Conservation (phyloP, 2,329 filamentous ascomycete genomes). For the Ceratocystiopsis sp. region DNA sequence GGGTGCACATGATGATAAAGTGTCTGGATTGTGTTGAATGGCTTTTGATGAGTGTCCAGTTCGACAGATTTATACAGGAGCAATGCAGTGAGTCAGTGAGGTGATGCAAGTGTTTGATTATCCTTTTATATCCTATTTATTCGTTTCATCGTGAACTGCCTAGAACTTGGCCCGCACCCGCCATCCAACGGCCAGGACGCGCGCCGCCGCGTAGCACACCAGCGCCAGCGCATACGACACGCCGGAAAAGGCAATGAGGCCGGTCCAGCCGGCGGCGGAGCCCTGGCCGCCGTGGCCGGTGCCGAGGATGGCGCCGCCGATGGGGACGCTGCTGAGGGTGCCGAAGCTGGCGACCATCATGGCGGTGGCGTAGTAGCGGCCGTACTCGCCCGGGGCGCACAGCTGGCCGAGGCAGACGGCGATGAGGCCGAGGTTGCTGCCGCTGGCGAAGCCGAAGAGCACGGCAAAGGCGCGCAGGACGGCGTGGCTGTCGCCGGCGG, state of each 20-base stretch:
- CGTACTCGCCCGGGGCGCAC: slow-evolving; percentile 53
- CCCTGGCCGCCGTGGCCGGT: slow-evolving; percentile 17
- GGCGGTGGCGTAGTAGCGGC: slow-evolving; percentile 54
- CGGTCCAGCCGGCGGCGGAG: slow-evolving; percentile 18
- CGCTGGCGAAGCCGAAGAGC: slow-evolving; percentile 64
- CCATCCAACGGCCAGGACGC: slow-evolving; percentile 22
- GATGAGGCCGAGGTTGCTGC: slow-evolving; percentile 60
- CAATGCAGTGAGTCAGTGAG: too few relatives aligned
- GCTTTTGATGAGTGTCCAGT: too few relatives aligned
- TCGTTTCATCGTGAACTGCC: too few relatives aligned
- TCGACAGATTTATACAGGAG: too few relatives aligned
- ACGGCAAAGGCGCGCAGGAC: slow-evolving; percentile 51
- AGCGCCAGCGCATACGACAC: slow-evolving; percentile 18
- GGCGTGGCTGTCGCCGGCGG: slow-evolving; percentile 30
- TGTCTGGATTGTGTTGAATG: too few relatives aligned
- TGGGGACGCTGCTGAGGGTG: slow-evolving; percentile 30
- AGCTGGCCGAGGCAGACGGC: slow-evolving; percentile 73
- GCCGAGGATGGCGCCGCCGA: slow-evolving; percentile 25
- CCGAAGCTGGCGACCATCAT: slow-evolving; percentile 66
- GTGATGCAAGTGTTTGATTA: too few relatives aligned
- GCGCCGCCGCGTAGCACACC: slow-evolving; percentile 16
- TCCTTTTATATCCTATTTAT: too few relatives aligned
- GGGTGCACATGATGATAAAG: too few relatives aligned
- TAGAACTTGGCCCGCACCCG: too few relatives aligned
- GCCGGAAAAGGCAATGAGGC: slow-evolving; percentile 23